Percentiles rank a stretch among this genome's conserved stretches.
Evolutionary conservation across 768 basidiomycete species (phyloP).

Genomic region (Amanita muscaria): DNA sequence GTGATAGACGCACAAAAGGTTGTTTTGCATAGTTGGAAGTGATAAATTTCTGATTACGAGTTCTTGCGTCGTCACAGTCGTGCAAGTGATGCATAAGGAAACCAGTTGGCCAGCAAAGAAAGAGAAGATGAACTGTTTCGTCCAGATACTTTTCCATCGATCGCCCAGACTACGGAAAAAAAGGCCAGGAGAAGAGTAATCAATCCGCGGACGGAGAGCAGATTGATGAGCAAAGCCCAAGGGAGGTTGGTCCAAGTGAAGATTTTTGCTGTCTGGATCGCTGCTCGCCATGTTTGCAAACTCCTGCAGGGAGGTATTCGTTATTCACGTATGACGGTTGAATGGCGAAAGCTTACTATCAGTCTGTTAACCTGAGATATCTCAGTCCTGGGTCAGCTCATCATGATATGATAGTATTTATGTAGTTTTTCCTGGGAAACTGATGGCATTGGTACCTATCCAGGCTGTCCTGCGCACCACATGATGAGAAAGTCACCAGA

Average conservation of each 20-base stretch:
- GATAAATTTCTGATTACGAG: conserved; percentile 60
- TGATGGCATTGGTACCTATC: too few species aligned
- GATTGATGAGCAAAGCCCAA: neutral
- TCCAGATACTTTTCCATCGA: conserved; percentile 74
- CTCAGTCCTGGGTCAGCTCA: too few species aligned
- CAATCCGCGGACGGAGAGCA: conserved; percentile 51
- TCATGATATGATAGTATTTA: too few species aligned
- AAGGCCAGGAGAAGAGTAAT: conserved; percentile 49
- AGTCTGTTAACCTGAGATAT: too few species aligned
- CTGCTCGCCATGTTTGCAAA: neutral
- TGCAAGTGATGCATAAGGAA: conserved; percentile 83
- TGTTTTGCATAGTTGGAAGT: conserved; percentile 73
- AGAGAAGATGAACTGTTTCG: conserved; percentile 59
- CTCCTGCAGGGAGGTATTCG: too few species aligned
- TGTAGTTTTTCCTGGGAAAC: too few species aligned
- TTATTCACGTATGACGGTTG: too few species aligned
- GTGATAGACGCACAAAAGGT: conserved; percentile 57
- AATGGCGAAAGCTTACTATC: too few species aligned
- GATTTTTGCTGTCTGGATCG: neutral
- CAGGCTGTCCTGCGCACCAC: too few species aligned
- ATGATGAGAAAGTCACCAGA: too few species aligned
- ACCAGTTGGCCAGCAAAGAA: conserved; percentile 75
- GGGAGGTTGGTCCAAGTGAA: too few species aligned
- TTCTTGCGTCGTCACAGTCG: conserved; percentile 80
- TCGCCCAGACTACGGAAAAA: conserved; percentile 45